Evolutionary conservation across 2,329 filamentous ascomycete genomes (phyloP), one percentile per base, ranked within the genome.

Genomic region (Sordariomycetes sp.): DNA sequence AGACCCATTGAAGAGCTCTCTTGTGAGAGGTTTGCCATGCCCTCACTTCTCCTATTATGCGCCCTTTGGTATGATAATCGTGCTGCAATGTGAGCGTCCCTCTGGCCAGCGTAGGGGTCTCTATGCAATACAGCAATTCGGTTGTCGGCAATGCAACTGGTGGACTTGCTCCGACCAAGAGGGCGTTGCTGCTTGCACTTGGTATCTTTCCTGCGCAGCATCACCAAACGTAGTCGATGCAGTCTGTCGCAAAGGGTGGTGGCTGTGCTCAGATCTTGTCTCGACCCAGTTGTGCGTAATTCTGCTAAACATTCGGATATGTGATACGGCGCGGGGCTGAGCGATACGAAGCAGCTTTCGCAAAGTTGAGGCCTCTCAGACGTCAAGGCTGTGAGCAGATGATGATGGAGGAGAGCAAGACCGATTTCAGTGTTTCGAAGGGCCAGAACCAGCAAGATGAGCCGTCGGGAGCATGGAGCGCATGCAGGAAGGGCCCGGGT

Each of bases 21-120:
- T 10, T 27, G 15, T 8, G 15, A 21, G 11, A 17, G 16, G 11
- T 12, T 14, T 19, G 21, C 29, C 30, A 36, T 36, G 11, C 34
- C 34, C 8, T 36, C 29, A 14, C 29, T 29, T 4, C 15, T 17
- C 14, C 61, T 57, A 23, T 59, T 59, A 35, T 61, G 61, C n/a
- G 70, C 69, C 39, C 69, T 63, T 6, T 59, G 51, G 47, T 73
- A 83, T 2, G 79, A 80, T 46, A 77, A 59, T 21, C 63, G 58
- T 7, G 79, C 79, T 16, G 79, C 79, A 25, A 70, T 65, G 25
- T 75, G 68, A 7, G 79, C 79, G 51, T 82, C 73, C 35, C 72
- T 62, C 32, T 71, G 65, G 3, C 71, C 70, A 4, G 57, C 51
- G 9, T 52, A 54, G 2, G 68, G 66, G 42, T 66, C 57, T 29